Percentiles rank a stretch among this genome's conserved stretches.
phyloP scores from a whole-genome alignment of 2,329 filamentous ascomycete genomes.

The Niveomyces coronatus region DNA sequence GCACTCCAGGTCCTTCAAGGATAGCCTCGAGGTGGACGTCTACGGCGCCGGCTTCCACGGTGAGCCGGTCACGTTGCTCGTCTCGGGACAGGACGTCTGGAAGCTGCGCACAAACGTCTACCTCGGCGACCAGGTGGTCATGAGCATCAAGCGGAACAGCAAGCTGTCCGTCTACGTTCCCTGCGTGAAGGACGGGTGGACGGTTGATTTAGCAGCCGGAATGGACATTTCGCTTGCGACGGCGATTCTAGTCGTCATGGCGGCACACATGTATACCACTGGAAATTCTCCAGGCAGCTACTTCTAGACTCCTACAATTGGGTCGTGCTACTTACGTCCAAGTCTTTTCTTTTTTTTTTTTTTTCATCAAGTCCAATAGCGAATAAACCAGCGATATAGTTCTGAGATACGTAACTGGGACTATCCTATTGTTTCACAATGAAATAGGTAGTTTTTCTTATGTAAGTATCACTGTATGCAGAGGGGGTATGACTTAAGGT shows the following conservation, averaged over 20 bases:
- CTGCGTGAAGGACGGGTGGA: background rate
- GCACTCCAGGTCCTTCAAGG: background rate
- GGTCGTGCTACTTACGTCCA: too few species aligned
- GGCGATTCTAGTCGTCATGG: slow-evolving; percentile 2
- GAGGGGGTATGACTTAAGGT: too few species aligned
- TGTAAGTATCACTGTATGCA: too few species aligned
- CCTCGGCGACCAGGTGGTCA: background rate
- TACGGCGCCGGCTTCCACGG: background rate
- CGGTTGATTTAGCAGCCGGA: background rate
- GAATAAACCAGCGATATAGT: too few species aligned
- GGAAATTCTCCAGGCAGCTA: too few species aligned
- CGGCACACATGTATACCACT: slow-evolving; percentile 1
- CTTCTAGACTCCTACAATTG: too few species aligned
- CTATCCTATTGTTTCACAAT: too few species aligned
- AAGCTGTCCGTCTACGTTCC: slow-evolving; percentile 2
- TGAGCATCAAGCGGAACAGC: background rate
- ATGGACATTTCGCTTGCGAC: slow-evolving; percentile 1
- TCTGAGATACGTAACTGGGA: too few species aligned
- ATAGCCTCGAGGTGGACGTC: background rate
- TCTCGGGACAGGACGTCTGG: slow-evolving; percentile 3
- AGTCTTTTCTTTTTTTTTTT: too few species aligned
- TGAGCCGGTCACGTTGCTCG: background rate
- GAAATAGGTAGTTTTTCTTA: too few species aligned
- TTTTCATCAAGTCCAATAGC: too few species aligned
- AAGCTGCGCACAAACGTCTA: slow-evolving; percentile 3